Evolutionary conservation across 2,329 filamentous ascomycete genomes (phyloP), one percentile per base, ranked within the genome.

Genomic region (Dothiorella sarmentorum): DNA sequence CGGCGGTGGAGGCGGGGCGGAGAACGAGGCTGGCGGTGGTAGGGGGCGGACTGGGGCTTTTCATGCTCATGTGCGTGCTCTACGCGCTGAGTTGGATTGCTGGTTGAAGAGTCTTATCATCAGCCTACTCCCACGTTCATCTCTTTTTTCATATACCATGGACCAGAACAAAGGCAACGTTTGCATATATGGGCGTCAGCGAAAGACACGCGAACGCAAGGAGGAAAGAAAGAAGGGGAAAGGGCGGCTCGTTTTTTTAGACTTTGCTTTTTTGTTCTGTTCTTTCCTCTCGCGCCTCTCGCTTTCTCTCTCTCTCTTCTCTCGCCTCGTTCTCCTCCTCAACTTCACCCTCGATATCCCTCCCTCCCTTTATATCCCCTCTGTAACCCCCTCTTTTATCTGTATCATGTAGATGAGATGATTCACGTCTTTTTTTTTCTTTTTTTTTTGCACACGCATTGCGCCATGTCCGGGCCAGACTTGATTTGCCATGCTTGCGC

Each of bases 21-120:
- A 53, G 35, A 35, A 49, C 40, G 15, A 35, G 44, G 33, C n/a
- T 45, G 26, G 55, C 55, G 17, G 24, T 58, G 27, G 24, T 45
- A 20, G 42, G 43, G 2, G 55, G 55, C 17, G 55, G 55, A 24
- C 18, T 58, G 33, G 55, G 55, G 42, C 44, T 58, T n/a, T 58
- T 58, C 44, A 45, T 58, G 55, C 55, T 58, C 33, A 40, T 58
- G 55, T 58, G 55, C 33, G 43, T 58, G 10, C 29, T 58, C 2
- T 58, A 58, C 24, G 55, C 55, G 10, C 43, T 58, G 22, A 58
- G 55, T 43, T 58, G 55, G 55, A 47, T 49, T 24, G 33, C 31
- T 22, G 43, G 24, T 43, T 58, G 42, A 58, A 31, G 43, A 31
- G 27, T 9, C 43, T 29, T 17, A 2, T 38, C 38, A 22, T 56